A percentile compares a stretch with the other conserved stretches of the same genome.
These are phyloP conservation scores for Cyberlindnera galapagoensis DNA, from an alignment of 805 yeast species.

Conservation along the genomic window DNA sequence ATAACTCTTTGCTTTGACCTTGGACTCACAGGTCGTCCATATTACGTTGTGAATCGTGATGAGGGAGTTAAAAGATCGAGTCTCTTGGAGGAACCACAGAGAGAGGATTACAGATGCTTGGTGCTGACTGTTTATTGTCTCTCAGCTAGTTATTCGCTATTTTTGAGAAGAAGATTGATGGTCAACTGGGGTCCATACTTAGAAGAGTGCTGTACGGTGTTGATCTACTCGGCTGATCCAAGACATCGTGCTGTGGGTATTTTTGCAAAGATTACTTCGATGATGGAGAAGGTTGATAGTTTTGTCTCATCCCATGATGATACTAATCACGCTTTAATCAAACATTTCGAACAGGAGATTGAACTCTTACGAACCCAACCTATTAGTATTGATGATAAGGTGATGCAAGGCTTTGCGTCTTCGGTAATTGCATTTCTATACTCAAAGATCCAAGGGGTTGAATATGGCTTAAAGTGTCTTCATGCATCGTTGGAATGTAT, in stretches of 20 bases:
- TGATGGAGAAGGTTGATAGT: conserved; percentile 48
- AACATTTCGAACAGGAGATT: conserved; percentile 14
- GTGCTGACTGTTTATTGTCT: conserved; percentile 55
- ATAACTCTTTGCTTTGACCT: conserved; percentile 68
- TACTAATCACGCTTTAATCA: conserved; percentile 14
- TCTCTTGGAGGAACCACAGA: conserved; percentile 31
- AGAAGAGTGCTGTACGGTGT: conserved; percentile 48
- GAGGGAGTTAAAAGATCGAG: conserved; percentile 38
- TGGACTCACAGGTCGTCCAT: conserved; percentile 57
- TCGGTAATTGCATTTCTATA: conserved; percentile 23
- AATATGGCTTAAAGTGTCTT: conserved; percentile 16
- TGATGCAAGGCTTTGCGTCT: conserved; percentile 15
- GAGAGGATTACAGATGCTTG: conserved; percentile 42
- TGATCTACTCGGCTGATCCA: conserved; percentile 32
- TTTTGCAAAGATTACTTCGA: conserved; percentile 51
- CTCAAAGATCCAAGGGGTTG: conserved; percentile 15
- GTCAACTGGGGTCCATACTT: conserved; percentile 58
- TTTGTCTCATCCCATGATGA: conserved; percentile 13
- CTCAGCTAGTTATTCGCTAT: conserved; percentile 57
- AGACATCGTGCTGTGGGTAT: conserved; percentile 41
- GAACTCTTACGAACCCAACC: conserved; percentile 6
- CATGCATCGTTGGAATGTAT: conserved; percentile 18
- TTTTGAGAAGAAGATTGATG: conserved; percentile 55
- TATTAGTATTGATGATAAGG: conserved; percentile 9
- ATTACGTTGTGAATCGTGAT: conserved; percentile 32